Conservation (phyloP, 345 rosid genomes). For the Sisymbrium altissimum region DNA sequence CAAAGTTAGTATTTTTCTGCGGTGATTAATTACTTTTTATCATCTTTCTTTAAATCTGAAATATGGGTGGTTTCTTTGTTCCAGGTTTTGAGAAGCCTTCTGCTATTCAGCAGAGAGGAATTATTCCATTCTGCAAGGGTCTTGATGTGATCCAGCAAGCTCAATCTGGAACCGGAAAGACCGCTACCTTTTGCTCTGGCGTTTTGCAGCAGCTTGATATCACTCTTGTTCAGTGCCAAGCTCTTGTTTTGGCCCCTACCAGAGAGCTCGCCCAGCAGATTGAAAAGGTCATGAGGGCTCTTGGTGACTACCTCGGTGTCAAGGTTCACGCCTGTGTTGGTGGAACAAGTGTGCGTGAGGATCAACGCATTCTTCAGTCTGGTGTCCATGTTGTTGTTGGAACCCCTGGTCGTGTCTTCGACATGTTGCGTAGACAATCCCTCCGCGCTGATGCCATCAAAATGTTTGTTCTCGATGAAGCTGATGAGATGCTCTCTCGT, state of each 20-base stretch:
- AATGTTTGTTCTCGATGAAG: constrained; percentile 93
- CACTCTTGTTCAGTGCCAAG: constrained; percentile 67
- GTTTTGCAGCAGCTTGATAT: constrained; percentile 84
- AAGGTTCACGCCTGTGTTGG: constrained; percentile 97
- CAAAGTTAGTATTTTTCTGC: background rate
- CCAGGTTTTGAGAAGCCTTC: constrained; percentile 92
- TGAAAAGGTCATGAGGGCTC: constrained; percentile 95
- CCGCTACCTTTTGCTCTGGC: constrained; percentile 95
- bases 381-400: constrained; percentile 98
- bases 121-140: constrained; percentile 89
- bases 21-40: background rate
- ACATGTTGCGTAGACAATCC: constrained; percentile 87
- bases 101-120: constrained; percentile 96
- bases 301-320: constrained; percentile 88
- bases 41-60: background rate
- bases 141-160: constrained; percentile 97
- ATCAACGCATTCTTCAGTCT: constrained; percentile 81
- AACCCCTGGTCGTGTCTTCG: constrained; percentile 96
- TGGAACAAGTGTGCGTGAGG: constrained; percentile 95
- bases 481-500: constrained; percentile 97
- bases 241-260: constrained; percentile 85
- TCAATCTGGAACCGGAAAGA: constrained; percentile 92
- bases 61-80: background rate
- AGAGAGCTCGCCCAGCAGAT: constrained; percentile 94
- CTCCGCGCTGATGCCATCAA: constrained; percentile 73